Evolutionary conservation across 148 eudicot species (phyloP).

Genomic region (Heliosperma pusillum): DNA sequence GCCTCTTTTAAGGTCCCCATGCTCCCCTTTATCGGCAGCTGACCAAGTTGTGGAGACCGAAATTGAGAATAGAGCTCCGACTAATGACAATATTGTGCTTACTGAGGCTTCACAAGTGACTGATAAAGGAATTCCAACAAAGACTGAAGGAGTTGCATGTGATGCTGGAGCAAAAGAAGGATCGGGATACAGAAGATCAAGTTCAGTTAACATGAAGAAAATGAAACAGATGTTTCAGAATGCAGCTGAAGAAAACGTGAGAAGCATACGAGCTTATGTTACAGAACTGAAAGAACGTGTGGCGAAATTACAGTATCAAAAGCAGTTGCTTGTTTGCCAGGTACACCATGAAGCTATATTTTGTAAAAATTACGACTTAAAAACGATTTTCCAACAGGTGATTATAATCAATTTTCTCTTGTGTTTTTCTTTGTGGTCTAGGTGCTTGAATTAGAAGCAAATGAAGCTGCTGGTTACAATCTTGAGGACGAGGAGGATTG

Average conservation of each 20-base stretch:
- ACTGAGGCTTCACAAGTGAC: constrained; percentile 39
- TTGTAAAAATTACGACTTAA: no score
- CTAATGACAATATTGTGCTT: constrained; percentile 26
- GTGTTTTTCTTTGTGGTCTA: constrained; percentile 3
- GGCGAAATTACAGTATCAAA: constrained; percentile 87
- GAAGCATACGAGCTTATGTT: constrained; percentile 81
- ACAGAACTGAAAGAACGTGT: constrained; percentile 91
- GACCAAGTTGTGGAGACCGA: constrained; percentile 64
- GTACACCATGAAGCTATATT: constrained; percentile 32
- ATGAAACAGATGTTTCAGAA: constrained; percentile 93
- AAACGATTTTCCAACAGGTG: no score
- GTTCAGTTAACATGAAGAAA: constrained; percentile 92
- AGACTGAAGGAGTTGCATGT: constrained; percentile 26
- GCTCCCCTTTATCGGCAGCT: constrained; percentile 65
- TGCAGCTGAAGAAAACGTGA: constrained; percentile 92
- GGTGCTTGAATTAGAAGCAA: constrained; percentile 74
- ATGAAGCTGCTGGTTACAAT: constrained; percentile 58
- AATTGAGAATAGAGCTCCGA: constrained; percentile 36
- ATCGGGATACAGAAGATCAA: constrained; percentile 51
- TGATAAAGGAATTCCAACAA: constrained; percentile 60
- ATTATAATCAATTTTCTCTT: no score
- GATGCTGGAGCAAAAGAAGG: constrained; percentile 68
- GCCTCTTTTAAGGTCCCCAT: constrained; percentile 63
- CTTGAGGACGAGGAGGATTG: constrained; percentile 42
- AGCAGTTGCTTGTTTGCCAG: constrained; percentile 92